Percentiles rank a stretch among this genome's conserved stretches.
Evolutionary conservation across 2,329 filamentous ascomycete genomes (phyloP).

Genomic region (Calcarisporium arbuscula): DNA sequence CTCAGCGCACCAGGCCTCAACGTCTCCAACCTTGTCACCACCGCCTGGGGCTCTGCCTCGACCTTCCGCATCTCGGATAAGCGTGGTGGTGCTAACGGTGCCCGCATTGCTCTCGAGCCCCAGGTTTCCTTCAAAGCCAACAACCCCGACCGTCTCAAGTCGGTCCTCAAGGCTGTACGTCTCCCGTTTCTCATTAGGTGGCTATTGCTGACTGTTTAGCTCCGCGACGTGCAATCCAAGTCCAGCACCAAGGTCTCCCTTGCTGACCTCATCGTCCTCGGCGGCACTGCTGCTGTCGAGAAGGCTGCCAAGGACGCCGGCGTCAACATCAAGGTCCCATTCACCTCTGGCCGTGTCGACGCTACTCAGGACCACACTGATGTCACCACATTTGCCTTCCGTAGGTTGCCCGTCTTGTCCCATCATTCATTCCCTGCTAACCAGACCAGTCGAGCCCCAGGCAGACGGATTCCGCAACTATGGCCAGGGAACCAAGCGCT

Average conservation of each 20-base stretch:
- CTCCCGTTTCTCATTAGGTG: not conserved
- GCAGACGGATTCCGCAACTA: slow-evolving; percentile 76
- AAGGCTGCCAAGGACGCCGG: slow-evolving; percentile 51
- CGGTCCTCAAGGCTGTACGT: slow-evolving; percentile 45
- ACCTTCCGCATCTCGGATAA: slow-evolving; percentile 71
- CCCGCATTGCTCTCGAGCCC: slow-evolving; percentile 66
- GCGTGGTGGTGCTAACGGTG: slow-evolving; percentile 75
- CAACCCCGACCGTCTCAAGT: slow-evolving; percentile 58
- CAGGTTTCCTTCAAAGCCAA: slow-evolving; percentile 68
- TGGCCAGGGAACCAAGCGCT: slow-evolving; percentile 53
- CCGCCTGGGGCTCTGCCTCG: slow-evolving; percentile 63
- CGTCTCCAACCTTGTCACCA: slow-evolving; percentile 53
- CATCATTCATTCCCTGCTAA: not conserved
- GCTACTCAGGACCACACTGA: slow-evolving; percentile 68
- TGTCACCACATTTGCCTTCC: slow-evolving; percentile 52
- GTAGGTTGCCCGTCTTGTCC: slow-evolving; percentile 7
- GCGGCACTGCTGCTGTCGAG: slow-evolving; percentile 62
- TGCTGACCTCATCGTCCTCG: slow-evolving; percentile 70
- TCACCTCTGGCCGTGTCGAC: slow-evolving; percentile 65
- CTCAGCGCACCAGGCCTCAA: slow-evolving; percentile 50
- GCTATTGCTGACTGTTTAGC: slow-evolving; percentile 4
- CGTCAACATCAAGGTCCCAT: slow-evolving; percentile 55
- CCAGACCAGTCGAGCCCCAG: slow-evolving; percentile 55
- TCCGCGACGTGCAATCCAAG: slow-evolving; percentile 47
- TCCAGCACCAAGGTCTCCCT: slow-evolving; percentile 72